Base-by-base conservation (phyloP, 176 grass and related monocot genomes). In the Miscanthus lutarioriparius region DNA sequence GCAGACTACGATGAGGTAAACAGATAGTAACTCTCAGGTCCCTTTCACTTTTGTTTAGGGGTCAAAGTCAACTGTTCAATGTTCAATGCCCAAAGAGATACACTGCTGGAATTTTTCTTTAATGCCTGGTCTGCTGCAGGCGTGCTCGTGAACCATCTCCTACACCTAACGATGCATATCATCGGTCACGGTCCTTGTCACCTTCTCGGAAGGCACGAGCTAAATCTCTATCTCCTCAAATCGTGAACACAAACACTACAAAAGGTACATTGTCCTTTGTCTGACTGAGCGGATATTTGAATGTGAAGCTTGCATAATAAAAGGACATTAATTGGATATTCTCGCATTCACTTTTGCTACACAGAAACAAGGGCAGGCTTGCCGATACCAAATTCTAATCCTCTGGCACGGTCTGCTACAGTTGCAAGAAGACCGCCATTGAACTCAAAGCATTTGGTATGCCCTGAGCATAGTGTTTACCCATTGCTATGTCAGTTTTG, bases 301-400 rank as follows among this genome's bases (percentile, higher is more conserved):
- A 44, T 79, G 78, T 26, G 14, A 69, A 84, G 30, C 62, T 79
- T 91, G 23, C 37, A 49, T 19, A 45, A 17, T 58, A 58, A 59
- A 39, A 47, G 64, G 5, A 58, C 51, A 7, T 69, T 68, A 65
- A 66, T n/a, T 25, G 4, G 22, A 37, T 69, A 27, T 9, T 64
- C 64, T 43, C 27, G 40, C 74, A 20, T 33, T 84, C 17, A 59
- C 75, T 59, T 88, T 78, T 63, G 33, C 69, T 74, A 38, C 33
- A 22, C 94, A 97, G 94, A 93, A 86, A 92, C 83, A 64, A 92
- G 93, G 85, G 77, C 83, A 72, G 69, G 73, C 17, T 94, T 90
- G 0, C 89, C 89, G 30, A 82, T 92, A 85, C 89, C 89, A 80
- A 90, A 64, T 83, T 90, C 85, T 51, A 90, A 86, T 67, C 85